Percentiles rank a stretch among this genome's conserved stretches.
phyloP scores from a whole-genome alignment of 352 stramenopile species.

The Phytophthora europaea region DNA sequence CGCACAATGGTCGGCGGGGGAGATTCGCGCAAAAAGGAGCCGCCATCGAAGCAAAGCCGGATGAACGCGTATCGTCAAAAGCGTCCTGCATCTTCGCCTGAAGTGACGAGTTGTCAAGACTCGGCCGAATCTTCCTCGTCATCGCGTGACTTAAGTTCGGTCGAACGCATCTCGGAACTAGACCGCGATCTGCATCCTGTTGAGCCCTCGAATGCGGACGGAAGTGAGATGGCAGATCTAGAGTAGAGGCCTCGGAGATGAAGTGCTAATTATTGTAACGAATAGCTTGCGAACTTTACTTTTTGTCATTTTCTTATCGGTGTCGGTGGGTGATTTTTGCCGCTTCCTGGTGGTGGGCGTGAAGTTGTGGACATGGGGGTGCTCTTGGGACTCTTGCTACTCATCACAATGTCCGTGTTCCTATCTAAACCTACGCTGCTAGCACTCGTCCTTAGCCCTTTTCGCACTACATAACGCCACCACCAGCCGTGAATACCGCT shows the following conservation, averaged over 20 bases:
- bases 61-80: slow-evolving; percentile 20
- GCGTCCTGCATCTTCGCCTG: slow-evolving; percentile 24
- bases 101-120: neutral
- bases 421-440: slow-evolving; percentile 28
- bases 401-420: slow-evolving; percentile 21
- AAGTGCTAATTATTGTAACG: slow-evolving; percentile 1
- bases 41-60: slow-evolving; percentile 1
- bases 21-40: slow-evolving; percentile 14
- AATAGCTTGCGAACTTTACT: slow-evolving; percentile 21
- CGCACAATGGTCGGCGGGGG: slow-evolving; percentile 27
- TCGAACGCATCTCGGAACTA: neutral
- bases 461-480: neutral
- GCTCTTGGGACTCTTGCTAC: slow-evolving; percentile 23
- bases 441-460: slow-evolving; percentile 5
- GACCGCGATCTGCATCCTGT: neutral
- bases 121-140: neutral
- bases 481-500: slow-evolving; percentile 24
- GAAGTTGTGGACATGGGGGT: neutral
- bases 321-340: slow-evolving; percentile 9
- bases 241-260: neutral
- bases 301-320: slow-evolving; percentile 36
- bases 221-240: neutral
- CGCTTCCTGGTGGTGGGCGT: slow-evolving; percentile 6
- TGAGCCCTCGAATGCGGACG: slow-evolving; percentile 3
- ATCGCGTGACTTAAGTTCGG: slow-evolving; percentile 2